phyloP scores from a whole-genome alignment of 331 rosid species.

The Prunus yedoensis region DNA sequence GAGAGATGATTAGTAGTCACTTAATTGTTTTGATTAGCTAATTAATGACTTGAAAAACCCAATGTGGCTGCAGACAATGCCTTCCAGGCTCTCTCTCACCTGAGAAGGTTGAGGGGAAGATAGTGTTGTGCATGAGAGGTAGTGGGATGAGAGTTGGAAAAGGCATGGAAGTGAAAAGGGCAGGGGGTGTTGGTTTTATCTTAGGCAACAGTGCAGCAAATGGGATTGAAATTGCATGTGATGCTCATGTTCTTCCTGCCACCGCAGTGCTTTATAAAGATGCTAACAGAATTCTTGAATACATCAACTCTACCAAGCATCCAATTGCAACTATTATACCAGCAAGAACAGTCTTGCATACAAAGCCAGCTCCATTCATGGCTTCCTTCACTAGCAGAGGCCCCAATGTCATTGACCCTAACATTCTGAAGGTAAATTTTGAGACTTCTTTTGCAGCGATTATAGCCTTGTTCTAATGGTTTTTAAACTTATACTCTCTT shows the following conservation, averaged over 20 bases:
- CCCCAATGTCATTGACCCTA: slow-evolving; percentile 74
- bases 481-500: not conserved
- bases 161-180: slow-evolving; percentile 75
- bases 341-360: slow-evolving; percentile 52
- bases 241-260: slow-evolving; percentile 78
- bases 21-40: not conserved
- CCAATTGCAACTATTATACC: slow-evolving; percentile 64
- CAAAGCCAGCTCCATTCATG: slow-evolving; percentile 87
- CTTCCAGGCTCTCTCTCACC: slow-evolving; percentile 62
- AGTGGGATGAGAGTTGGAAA: slow-evolving; percentile 56
- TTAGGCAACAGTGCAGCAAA: slow-evolving; percentile 46
- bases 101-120: slow-evolving; percentile 61
- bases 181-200: slow-evolving; percentile 76
- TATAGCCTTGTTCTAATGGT: not conserved
- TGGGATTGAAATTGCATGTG: slow-evolving; percentile 55
- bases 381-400: slow-evolving; percentile 85
- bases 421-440: slow-evolving; percentile 64
- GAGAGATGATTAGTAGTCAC: not conserved
- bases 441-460: too few relatives aligned
- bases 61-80: slow-evolving; percentile 58
- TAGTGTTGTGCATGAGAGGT: slow-evolving; percentile 82
- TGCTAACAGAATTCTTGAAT: slow-evolving; percentile 43
- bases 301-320: slow-evolving; percentile 43
- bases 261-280: slow-evolving; percentile 51
- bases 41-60: slow-evolving; percentile 4